Base-by-base conservation (phyloP, 2,329 filamentous ascomycete genomes). In the Fusarium verrucosum region DNA sequence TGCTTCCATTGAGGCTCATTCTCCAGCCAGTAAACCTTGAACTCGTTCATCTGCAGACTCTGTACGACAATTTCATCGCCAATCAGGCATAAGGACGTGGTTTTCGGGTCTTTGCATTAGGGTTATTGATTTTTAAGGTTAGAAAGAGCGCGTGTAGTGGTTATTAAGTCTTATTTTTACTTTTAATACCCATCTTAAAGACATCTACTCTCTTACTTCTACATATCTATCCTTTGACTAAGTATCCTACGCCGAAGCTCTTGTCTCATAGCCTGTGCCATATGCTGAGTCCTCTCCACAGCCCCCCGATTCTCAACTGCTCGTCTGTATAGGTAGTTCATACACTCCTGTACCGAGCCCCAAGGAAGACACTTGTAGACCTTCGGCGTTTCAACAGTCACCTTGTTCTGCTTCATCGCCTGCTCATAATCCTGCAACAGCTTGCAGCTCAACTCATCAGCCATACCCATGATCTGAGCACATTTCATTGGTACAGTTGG, bases 401-500 rank as follows among this genome's bases (percentile, higher is more conserved):
- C 52, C 7, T 28, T 57, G 2, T 42, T 28, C 2, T 65, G 44
- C 3, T 35, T 38, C 0, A 26, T 33, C 0, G 71, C 69, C 45
- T 71, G 62, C 16, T 73, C 72, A 4, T 71, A 64, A 19, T 71
- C 62, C 11, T 80, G 78, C 8, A 86, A 74, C 0, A 87, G 73
- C 11, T 77, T 76, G 64, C 82, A 83, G 35, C 80, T 82, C 17
- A 87, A 77, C 62, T 86, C 82, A 50, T 87, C 85, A 0, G 85
- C 83, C 84, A 87, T 87, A 6, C 84, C 84, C 57, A 84, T 80
- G 1, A 87, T 77, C 68, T 87, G 85, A 0, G 82, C 84, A 62
- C 83, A 87, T 6, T 72, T 76, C 5, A 85, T 74, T 0, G 69
- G 58, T 0, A 75, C 70, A 0, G 73, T 75, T 1, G 73, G 72